Conservation (phyloP, 306 rosid species). For the Acmispon strigosus region DNA sequence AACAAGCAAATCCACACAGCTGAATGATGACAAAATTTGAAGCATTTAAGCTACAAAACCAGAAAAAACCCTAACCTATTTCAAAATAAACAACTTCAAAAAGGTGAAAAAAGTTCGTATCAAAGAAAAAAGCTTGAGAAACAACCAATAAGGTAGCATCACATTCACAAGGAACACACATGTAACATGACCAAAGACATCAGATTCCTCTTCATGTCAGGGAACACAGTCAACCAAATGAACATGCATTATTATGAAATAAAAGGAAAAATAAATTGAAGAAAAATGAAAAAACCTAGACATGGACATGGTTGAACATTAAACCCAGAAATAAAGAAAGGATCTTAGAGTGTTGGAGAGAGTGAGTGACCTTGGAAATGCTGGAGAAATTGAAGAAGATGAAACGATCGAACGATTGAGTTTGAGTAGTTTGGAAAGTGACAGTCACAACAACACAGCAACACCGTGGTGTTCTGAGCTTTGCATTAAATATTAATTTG, state of each 20-base stretch:
- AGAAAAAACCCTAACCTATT: slow-evolving; percentile 10
- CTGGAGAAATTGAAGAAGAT: background rate
- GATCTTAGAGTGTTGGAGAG: background rate
- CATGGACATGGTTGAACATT: background rate
- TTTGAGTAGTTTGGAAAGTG: no score
- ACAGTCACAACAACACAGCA: no score
- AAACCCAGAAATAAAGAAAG: background rate
- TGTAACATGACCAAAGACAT: background rate
- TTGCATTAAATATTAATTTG: no score
- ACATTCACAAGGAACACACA: background rate
- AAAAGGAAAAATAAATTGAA: background rate
- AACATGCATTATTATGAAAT: background rate
- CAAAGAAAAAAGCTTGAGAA: background rate
- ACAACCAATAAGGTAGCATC: background rate
- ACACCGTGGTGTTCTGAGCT: no score
- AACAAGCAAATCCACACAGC: background rate
- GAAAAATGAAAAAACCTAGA: slow-evolving; percentile 5
- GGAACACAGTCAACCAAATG: background rate
- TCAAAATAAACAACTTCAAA: background rate
- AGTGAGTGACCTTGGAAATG: slow-evolving; percentile 14
- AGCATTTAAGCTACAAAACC: background rate
- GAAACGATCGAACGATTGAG: background rate
- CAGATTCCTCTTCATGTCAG: background rate
- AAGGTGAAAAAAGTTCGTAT: background rate
- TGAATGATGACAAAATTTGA: background rate